These are phyloP conservation scores for Artemisia tridentata DNA, from an alignment of 129 eudicot species.

Conservation along the genomic window DNA sequence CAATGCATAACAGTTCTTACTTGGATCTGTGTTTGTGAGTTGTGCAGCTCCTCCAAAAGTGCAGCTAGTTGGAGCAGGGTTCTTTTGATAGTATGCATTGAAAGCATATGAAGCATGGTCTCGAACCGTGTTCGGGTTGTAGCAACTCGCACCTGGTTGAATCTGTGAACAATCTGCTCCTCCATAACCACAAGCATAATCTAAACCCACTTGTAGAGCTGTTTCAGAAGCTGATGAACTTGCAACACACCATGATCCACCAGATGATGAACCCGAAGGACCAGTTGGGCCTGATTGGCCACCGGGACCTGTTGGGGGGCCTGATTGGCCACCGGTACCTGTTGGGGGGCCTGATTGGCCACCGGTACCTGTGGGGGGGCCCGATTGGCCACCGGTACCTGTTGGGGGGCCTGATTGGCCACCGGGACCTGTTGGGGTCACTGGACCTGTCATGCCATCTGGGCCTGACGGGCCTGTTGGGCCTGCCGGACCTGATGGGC, in stretches of 20 bases:
- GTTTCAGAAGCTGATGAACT: constrained; percentile 74
- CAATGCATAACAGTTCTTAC: constrained; percentile 43
- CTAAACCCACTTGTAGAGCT: constrained; percentile 84
- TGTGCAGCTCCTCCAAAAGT: constrained; percentile 93
- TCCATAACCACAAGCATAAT: constrained; percentile 96
- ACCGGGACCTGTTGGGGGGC: constrained; percentile 4
- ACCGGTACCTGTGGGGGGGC: background rate
- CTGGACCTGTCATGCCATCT: constrained; percentile 33
- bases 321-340: constrained; percentile 29
- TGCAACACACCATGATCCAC: constrained; percentile 93
- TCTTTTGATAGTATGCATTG: constrained; percentile 87
- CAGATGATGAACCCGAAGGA: constrained; percentile 35
- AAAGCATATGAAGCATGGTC: constrained; percentile 96
- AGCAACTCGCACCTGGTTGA: constrained; percentile 72
- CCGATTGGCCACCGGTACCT: constrained; percentile 17
- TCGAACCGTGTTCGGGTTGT: constrained; percentile 70
- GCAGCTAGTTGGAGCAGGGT: constrained; percentile 89
- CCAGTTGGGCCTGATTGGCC: constrained; percentile 29
- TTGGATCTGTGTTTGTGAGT: constrained; percentile 72
- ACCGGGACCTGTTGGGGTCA: constrained; percentile 28
- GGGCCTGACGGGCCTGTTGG: constrained; percentile 27
- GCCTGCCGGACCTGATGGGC: constrained; percentile 31
- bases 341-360: constrained; percentile 17
- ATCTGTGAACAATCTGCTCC: constrained; percentile 92
- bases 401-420: constrained; percentile 23